Conservation (phyloP, 202 grass and related monocot species). For the Saccharum hybrid region DNA sequence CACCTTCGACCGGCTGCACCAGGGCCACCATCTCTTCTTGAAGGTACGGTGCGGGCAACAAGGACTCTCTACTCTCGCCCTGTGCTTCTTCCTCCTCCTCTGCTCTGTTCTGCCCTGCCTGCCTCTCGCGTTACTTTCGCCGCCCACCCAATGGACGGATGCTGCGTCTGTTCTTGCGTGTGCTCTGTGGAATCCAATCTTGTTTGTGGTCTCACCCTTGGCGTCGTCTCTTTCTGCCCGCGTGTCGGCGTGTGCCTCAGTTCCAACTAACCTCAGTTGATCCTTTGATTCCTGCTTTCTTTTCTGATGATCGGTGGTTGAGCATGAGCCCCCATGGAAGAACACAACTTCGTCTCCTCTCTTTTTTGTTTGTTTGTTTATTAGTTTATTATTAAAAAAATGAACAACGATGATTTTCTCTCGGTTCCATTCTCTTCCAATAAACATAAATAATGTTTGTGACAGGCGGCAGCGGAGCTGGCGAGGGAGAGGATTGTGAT, state of each 20-base stretch:
- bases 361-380: too few relatives aligned
- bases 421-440: neutral
- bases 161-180: too few relatives aligned
- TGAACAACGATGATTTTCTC: neutral
- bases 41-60: slow-evolving; percentile 43
- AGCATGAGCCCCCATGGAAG: too few relatives aligned
- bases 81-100: neutral
- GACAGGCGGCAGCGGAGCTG: slow-evolving; percentile 77
- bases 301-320: too few relatives aligned
- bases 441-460: neutral
- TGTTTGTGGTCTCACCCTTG: too few relatives aligned
- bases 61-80: too few relatives aligned
- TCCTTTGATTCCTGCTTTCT: neutral
- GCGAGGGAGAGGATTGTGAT: slow-evolving; percentile 73
- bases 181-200: too few relatives aligned
- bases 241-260: neutral
- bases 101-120: neutral
- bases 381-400: too few relatives aligned
- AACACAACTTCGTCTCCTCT: too few relatives aligned
- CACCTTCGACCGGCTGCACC: slow-evolving; percentile 92
- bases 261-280: neutral
- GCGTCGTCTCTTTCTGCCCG: neutral
- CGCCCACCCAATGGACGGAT: too few relatives aligned
- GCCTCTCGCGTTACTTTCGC: neutral
- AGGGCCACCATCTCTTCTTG: slow-evolving; percentile 87